Conservation (phyloP, 2,329 filamentous ascomycete species). For the Aspergillus felis region DNA sequence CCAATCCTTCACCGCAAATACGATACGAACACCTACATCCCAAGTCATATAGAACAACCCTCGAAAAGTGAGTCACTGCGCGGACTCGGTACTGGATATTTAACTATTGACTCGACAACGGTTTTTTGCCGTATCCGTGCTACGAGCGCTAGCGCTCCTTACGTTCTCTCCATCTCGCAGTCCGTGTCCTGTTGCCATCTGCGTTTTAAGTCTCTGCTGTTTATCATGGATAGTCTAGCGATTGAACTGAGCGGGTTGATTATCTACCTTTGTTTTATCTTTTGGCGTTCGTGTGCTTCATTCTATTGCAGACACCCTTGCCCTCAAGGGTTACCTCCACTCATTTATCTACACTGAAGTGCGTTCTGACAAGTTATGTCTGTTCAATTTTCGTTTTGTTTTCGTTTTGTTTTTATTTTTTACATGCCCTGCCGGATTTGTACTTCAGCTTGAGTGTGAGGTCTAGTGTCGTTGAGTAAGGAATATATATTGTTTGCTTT, state of each 20-base stretch:
- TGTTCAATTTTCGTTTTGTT: conserved; percentile 5
- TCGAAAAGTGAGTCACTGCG: not conserved
- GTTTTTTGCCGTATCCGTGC: not conserved
- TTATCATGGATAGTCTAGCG: conserved; percentile 29
- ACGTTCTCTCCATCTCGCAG: conserved; percentile 12
- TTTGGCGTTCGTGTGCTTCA: conserved; percentile 18
- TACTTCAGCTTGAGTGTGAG: conserved; percentile 1
- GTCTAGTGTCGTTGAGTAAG: conserved; percentile 11
- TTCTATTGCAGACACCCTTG: conserved; percentile 7
- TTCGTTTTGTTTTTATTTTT: not conserved
- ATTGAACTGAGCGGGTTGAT: conserved; percentile 28
- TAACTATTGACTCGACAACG: not conserved
- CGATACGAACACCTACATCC: not conserved
- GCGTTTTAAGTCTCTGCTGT: conserved; percentile 15
- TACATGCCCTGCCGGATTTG: conserved; percentile 8
- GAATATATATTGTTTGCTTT: conserved; percentile 16
- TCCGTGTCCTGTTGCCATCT: conserved; percentile 11
- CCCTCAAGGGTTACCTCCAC: conserved; percentile 16
- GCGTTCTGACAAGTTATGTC: conserved; percentile 11
- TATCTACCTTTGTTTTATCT: conserved; percentile 14
- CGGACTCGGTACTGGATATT: not conserved
- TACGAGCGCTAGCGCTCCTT: conserved; percentile 9
- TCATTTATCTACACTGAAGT: conserved; percentile 14
- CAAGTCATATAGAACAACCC: not conserved
- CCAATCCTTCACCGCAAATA: conserved; percentile 4